Evolutionary conservation across 2,329 filamentous ascomycete species (phyloP).

Genomic region (Fusarium chlamydosporum): DNA sequence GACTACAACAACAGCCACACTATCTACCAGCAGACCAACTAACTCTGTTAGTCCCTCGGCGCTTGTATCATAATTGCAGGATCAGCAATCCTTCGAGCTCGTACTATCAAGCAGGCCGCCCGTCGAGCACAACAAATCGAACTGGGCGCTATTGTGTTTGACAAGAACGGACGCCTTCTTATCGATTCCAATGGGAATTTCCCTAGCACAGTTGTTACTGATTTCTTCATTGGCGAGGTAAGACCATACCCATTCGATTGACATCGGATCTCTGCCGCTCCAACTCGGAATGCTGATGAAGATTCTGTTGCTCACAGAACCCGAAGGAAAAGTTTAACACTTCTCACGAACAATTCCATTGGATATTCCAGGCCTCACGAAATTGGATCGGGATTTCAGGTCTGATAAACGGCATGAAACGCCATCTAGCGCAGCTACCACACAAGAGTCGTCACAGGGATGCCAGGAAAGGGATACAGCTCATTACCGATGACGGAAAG

Average conservation of each 20-base stretch:
- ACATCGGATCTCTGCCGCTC: too few species aligned
- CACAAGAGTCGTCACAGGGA: conserved; percentile 40
- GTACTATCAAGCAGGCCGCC: conserved; percentile 65
- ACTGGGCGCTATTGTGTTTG: conserved; percentile 74
- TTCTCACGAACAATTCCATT: conserved; percentile 84
- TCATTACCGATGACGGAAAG: conserved; percentile 67
- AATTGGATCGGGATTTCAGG: conserved; percentile 80
- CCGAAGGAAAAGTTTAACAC: conserved; percentile 81
- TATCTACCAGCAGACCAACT: background rate
- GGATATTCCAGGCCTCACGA: conserved; percentile 85
- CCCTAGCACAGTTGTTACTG: conserved; percentile 82
- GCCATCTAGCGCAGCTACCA: conserved; percentile 71
- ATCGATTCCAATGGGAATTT: conserved; percentile 79
- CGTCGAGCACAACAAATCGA: conserved; percentile 73
- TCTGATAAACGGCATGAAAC: conserved; percentile 79
- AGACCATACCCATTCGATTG: conserved; percentile 10
- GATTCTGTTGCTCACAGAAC: conserved; percentile 37
- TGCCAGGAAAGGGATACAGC: conserved; percentile 54
- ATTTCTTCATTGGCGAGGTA: conserved; percentile 78
- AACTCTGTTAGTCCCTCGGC: conserved; percentile 66
- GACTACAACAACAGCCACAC: background rate
- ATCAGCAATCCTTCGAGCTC: conserved; percentile 69
- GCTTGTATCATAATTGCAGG: conserved; percentile 72
- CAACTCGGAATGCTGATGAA: background rate
- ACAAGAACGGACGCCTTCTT: conserved; percentile 75